Evolutionary conservation across 2,329 filamentous ascomycete genomes (phyloP).

Genomic region (Aspergillus sp.): DNA sequence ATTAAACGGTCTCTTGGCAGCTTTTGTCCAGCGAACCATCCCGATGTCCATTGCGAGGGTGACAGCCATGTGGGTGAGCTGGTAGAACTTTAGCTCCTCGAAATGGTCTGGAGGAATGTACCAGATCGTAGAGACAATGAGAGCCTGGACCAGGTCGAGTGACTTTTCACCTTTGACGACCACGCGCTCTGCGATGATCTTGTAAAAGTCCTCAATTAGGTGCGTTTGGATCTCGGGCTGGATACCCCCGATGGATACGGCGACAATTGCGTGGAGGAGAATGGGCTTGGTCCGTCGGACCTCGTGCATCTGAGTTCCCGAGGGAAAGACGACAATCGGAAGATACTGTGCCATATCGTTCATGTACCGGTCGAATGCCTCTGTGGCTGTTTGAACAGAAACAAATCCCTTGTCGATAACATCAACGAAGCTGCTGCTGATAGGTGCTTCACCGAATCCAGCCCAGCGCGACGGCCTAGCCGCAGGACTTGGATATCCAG

Average conservation of each 20-base stretch:
- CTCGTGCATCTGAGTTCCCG: constrained; percentile 47
- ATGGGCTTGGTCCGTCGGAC: constrained; percentile 53
- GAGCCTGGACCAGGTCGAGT: constrained; percentile 72
- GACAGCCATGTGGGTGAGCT: constrained; percentile 72
- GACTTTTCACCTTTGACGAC: constrained; percentile 72
- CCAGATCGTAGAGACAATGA: constrained; percentile 72
- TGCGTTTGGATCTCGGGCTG: constrained; percentile 52
- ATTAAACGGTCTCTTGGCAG: constrained; percentile 25
- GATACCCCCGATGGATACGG: constrained; percentile 47
- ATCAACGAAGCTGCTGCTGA: constrained; percentile 28
- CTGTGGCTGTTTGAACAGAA: constrained; percentile 44
- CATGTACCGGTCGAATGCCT: constrained; percentile 52
- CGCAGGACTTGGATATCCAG: constrained; percentile 1
- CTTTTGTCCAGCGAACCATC: constrained; percentile 53
- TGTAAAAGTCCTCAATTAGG: constrained; percentile 64
- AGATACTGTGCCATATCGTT: constrained; percentile 49
- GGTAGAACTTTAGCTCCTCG: constrained; percentile 85
- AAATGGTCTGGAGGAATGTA: constrained; percentile 77
- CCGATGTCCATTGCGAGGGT: constrained; percentile 81
- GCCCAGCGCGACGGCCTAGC: not conserved
- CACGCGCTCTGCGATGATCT: constrained; percentile 65
- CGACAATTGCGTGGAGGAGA: constrained; percentile 53
- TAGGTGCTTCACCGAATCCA: not conserved
- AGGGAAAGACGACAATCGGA: constrained; percentile 53
- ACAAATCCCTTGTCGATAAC: constrained; percentile 47